Evolutionary conservation across 148 eudicot species (phyloP).

Genomic region (Persicaria tinctoria): DNA sequence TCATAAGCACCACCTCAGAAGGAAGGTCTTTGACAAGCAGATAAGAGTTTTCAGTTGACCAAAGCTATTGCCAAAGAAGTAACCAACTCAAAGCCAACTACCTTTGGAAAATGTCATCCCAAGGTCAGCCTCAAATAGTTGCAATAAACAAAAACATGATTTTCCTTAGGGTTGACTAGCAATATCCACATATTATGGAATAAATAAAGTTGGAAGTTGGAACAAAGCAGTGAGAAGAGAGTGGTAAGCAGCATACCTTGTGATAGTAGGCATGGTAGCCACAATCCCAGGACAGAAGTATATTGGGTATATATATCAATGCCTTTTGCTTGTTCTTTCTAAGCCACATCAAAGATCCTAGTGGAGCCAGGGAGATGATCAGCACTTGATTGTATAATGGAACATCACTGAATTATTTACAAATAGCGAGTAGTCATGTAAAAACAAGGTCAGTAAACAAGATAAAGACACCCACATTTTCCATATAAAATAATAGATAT

Average conservation of each 20-base stretch:
- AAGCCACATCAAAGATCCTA: constrained; percentile 98
- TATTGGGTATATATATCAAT: constrained; percentile 78
- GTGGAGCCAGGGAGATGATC: constrained; percentile 79
- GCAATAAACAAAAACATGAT: constrained; percentile 20
- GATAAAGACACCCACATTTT: neutral
- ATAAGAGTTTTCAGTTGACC: constrained; percentile 82
- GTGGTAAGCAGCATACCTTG: constrained; percentile 44
- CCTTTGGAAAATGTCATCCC: constrained; percentile 92
- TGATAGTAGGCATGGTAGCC: constrained; percentile 94
- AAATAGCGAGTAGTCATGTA: neutral
- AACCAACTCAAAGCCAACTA: constrained; percentile 73
- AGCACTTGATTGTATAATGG: constrained; percentile 41
- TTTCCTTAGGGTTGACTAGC: neutral
- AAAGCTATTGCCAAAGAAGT: constrained; percentile 85
- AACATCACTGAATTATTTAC: constrained; percentile 15
- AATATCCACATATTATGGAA: neutral
- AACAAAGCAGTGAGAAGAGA: neutral
- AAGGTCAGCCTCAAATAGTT: constrained; percentile 76
- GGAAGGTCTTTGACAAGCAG: constrained; percentile 82
- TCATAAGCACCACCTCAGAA: constrained; percentile 19
- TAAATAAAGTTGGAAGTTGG: neutral
- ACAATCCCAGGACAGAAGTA: constrained; percentile 83
- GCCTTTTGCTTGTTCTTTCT: constrained; percentile 91
- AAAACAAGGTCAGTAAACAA: neutral
- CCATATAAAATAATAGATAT: neutral